Conservation (phyloP, 106 monocot species). For the Vanilla planifolia region DNA sequence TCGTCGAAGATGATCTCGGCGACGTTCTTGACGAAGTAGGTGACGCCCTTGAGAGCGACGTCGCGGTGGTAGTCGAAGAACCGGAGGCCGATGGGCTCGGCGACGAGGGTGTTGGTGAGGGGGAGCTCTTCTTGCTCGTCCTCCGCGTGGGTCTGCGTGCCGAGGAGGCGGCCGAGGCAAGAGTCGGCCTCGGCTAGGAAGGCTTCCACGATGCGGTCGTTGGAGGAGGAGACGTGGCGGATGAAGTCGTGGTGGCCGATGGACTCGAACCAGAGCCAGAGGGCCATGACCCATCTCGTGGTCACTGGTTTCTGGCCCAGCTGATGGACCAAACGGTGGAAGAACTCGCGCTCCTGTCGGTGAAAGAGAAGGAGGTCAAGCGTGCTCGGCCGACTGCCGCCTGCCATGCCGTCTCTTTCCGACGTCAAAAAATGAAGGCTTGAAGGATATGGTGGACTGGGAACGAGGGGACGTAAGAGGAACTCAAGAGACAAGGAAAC, state of each 20-base stretch:
- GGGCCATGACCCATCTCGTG: slow-evolving; percentile 32
- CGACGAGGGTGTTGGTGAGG: slow-evolving; percentile 16
- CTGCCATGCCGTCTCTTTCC: too few species aligned
- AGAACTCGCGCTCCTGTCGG: slow-evolving; percentile 34
- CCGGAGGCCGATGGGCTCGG: slow-evolving; percentile 23
- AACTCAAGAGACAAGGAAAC: too few species aligned
- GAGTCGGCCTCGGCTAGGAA: slow-evolving; percentile 33
- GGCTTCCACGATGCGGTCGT: slow-evolving; percentile 15
- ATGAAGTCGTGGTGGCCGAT: slow-evolving; percentile 62
- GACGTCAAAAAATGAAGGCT: too few species aligned
- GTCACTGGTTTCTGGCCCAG: slow-evolving; percentile 7
- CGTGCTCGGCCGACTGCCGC: background rate
- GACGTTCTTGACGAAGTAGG: slow-evolving; percentile 15
- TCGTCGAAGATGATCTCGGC: slow-evolving; percentile 27
- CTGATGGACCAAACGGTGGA: slow-evolving; percentile 12
- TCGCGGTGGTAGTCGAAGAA: slow-evolving; percentile 30
- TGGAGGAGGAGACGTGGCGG: slow-evolving; percentile 28
- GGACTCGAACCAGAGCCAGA: slow-evolving; percentile 78
- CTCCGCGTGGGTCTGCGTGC: background rate
- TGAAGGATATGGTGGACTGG: too few species aligned
- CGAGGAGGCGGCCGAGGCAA: slow-evolving; percentile 20
- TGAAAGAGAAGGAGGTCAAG: slow-evolving; percentile 45
- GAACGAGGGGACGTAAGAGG: too few species aligned
- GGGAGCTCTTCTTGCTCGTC: slow-evolving; percentile 10
- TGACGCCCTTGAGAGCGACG: slow-evolving; percentile 5